These are phyloP conservation scores for Phlebiopsis flavidoalba DNA, from an alignment of 768 basidiomycete species.

Conservation along the genomic window DNA sequence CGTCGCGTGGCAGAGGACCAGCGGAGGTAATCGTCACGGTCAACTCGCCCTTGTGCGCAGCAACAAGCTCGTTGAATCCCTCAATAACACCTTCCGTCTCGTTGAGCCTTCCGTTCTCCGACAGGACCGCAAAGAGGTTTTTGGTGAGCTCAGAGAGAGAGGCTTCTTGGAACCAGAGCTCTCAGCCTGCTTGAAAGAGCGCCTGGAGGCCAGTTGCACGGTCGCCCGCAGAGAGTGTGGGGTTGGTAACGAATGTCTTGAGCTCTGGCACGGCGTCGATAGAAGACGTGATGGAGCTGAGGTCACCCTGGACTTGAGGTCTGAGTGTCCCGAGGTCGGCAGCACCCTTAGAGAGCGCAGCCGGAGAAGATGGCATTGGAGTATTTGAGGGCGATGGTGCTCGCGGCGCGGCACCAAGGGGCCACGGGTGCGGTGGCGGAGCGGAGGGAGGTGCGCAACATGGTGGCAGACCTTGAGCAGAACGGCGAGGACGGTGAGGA, in stretches of 20 bases:
- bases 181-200: constrained; percentile 66
- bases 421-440: constrained; percentile 40
- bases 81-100: constrained; percentile 85
- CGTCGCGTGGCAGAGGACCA: constrained; percentile 69
- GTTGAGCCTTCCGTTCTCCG: constrained; percentile 87
- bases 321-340: constrained; percentile 59
- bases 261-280: constrained; percentile 65
- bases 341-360: constrained; percentile 79
- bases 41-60: constrained; percentile 89
- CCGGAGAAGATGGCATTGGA: constrained; percentile 77
- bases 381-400: constrained; percentile 76
- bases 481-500: constrained; percentile 15
- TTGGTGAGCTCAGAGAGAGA: constrained; percentile 82
- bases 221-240: constrained; percentile 81
- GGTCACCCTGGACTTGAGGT: constrained; percentile 83
- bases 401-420: constrained; percentile 67
- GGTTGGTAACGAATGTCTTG: constrained; percentile 76
- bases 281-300: constrained; percentile 62
- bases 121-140: constrained; percentile 86
- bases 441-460: constrained; percentile 55
- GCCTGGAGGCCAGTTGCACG: constrained; percentile 61
- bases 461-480: constrained; percentile 29
- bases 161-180: constrained; percentile 60
- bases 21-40: constrained; percentile 91
- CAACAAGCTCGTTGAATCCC: constrained; percentile 86